These are phyloP conservation scores for Helianthus annuus DNA, from an alignment of 129 eudicot species.

Conservation along the genomic window HanXRQr2.0-SUNRISE NC_035444.2:57212589-57213088, in stretches of 20 bases:
- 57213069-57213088: too few relatives aligned
- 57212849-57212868: too few relatives aligned
- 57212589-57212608: conserved; percentile 47
- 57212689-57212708: not conserved
- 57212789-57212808: not conserved
- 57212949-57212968: too few relatives aligned
- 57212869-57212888: too few relatives aligned
- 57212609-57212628: conserved; percentile 69
- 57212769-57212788: not conserved
- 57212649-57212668: conserved; percentile 55
- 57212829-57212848: not conserved
- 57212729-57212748: not conserved
- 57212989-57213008: too few relatives aligned
- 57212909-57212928: too few relatives aligned
- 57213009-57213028: too few relatives aligned
- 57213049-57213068: too few relatives aligned
- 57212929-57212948: too few relatives aligned
- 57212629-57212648: conserved; percentile 90
- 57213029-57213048: too few relatives aligned
- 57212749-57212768: not conserved
- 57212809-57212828: not conserved
- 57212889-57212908: too few relatives aligned
- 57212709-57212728: not conserved
- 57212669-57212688: not conserved
- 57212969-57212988: too few relatives aligned